These are phyloP conservation scores for Dictyostelium firmibasis DNA, from an alignment of 78 protist genomes.

Conservation along the genomic window DNA sequence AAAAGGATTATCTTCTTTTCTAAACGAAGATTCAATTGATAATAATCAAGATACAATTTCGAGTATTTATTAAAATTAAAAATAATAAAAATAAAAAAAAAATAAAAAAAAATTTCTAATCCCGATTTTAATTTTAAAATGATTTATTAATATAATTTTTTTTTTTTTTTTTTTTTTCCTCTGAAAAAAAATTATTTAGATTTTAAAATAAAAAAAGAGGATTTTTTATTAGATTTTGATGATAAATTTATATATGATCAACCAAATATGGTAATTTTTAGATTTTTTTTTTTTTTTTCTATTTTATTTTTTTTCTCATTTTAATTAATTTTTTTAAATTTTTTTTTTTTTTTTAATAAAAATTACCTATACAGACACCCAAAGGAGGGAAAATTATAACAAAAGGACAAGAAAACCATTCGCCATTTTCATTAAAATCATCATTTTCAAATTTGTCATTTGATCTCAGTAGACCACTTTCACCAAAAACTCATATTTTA, in stretches of 20 bases:
- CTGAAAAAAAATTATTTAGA: background rate
- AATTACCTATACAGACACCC: background rate
- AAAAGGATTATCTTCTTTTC: background rate
- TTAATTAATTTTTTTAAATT: no score
- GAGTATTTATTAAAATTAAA: background rate
- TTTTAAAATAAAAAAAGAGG: slow-evolving; percentile 53
- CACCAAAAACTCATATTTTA: slow-evolving; percentile 12
- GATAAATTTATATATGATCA: background rate
- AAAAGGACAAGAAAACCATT: background rate
- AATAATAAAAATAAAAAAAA: background rate
- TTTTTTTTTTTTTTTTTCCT: background rate
- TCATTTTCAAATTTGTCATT: background rate
- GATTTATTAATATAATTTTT: background rate
- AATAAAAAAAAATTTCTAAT: background rate
- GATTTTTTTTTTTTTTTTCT: background rate
- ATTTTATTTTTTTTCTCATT: background rate
- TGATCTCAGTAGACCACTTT: background rate
- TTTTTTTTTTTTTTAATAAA: background rate
- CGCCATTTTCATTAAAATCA: background rate
- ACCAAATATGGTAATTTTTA: background rate
- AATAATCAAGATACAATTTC: background rate
- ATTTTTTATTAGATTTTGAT: slow-evolving; percentile 39
- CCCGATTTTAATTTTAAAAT: background rate
- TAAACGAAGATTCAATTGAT: background rate
- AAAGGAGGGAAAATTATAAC: background rate